Evolutionary conservation across 805 yeast genomes (phyloP).

Genomic region (Torulaspora microellipsoides): DNA sequence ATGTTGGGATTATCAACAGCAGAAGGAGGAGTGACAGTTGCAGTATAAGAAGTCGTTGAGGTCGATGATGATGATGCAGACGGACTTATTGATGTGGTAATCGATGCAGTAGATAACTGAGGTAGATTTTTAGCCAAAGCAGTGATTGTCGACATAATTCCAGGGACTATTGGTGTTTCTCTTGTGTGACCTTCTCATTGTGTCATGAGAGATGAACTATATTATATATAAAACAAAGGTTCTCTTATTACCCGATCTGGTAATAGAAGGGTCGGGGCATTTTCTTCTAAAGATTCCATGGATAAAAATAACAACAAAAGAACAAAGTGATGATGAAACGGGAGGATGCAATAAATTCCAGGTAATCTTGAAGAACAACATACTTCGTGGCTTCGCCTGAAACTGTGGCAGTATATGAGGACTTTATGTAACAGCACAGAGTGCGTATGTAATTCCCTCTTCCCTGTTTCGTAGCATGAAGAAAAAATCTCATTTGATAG

Average conservation of each 20-base stretch:
- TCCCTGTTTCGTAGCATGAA: no score
- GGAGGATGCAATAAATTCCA: no score
- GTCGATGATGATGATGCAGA: constrained; percentile 8
- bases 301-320: neutral
- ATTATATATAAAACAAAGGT: neutral
- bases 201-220: no score
- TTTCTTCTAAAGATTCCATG: constrained; percentile 1
- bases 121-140: constrained; percentile 27
- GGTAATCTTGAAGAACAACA: neutral
- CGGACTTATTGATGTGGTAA: constrained; percentile 5
- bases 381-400: neutral
- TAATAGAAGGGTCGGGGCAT: neutral
- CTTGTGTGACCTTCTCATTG: no score
- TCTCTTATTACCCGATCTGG: constrained; percentile 13
- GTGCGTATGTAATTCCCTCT: no score
- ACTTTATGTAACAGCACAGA: no score
- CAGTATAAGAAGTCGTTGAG: constrained; percentile 22
- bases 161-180: neutral
- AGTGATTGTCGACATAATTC: constrained; percentile 1
- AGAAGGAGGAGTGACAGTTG: constrained; percentile 48
- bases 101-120: constrained; percentile 15
- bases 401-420: no score
- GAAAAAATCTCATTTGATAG: no score
- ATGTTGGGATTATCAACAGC: constrained; percentile 61
- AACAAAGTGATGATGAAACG: neutral